A percentile compares a stretch with the other conserved stretches of the same genome.
Conservation (phyloP, 331 rosid species). For the Malus hybrid region DNA sequence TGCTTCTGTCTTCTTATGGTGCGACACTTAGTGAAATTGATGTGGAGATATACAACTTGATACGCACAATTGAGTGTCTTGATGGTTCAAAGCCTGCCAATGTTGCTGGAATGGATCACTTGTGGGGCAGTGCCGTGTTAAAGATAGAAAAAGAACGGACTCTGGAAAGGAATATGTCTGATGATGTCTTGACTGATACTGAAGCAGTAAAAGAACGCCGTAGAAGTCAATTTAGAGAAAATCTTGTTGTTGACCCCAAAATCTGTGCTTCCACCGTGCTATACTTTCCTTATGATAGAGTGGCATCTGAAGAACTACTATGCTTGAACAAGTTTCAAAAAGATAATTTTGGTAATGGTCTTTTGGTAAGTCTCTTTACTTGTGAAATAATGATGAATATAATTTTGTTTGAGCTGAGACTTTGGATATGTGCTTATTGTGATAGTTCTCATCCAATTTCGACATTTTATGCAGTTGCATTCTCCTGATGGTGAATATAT, state of each 20-base stretch:
- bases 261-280: constrained; percentile 68
- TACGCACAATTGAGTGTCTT: constrained; percentile 55
- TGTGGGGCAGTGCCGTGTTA: constrained; percentile 50
- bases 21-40: constrained; percentile 59
- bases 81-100: constrained; percentile 27
- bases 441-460: constrained; percentile 24
- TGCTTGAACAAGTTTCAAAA: constrained; percentile 22
- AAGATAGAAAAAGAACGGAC: constrained; percentile 32
- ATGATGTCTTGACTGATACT: constrained; percentile 31
- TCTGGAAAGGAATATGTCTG: constrained; percentile 25
- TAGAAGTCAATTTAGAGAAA: constrained; percentile 56
- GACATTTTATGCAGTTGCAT: constrained; percentile 30
- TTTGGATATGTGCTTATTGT: neutral
- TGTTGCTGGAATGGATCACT: constrained; percentile 30
- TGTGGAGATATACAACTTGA: constrained; percentile 51
- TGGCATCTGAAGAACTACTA: constrained; percentile 33
- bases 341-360: constrained; percentile 22
- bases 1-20: constrained; percentile 62
- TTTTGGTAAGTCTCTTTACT: constrained; percentile 26
- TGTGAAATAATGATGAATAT: neutral
- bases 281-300: constrained; percentile 60
- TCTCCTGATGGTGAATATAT: constrained; percentile 26
- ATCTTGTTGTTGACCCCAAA: constrained; percentile 64
- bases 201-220: constrained; percentile 49
- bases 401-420: neutral